Conservation (phyloP, 2,329 filamentous ascomycete species). For the Cytospora leucostoma region DNA sequence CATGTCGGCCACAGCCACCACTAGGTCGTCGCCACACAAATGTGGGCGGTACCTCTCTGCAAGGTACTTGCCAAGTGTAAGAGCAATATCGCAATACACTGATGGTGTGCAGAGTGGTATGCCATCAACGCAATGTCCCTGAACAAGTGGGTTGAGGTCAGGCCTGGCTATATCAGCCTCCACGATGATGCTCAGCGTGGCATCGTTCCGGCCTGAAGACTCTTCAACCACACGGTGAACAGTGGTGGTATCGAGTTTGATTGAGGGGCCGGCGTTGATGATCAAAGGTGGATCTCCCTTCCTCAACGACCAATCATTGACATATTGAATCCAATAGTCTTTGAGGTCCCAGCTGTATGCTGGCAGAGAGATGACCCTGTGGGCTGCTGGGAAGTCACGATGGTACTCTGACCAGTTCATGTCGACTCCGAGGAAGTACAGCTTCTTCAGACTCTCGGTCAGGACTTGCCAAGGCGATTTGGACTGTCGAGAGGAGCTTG, state of each 20-base stretch:
- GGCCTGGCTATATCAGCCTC: conserved; percentile 67
- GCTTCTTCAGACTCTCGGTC: not conserved
- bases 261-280: conserved; percentile 49
- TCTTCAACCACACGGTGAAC: conserved; percentile 14
- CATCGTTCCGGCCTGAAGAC: not conserved
- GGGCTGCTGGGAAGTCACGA: conserved; percentile 1
- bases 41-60: conserved; percentile 63
- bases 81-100: conserved; percentile 50
- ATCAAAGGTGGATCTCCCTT: conserved; percentile 14
- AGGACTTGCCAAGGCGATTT: conserved; percentile 52
- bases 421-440: not conserved
- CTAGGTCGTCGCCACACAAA: conserved; percentile 61
- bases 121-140: conserved; percentile 68
- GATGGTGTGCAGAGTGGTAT: conserved; percentile 65
- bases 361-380: conserved; percentile 11
- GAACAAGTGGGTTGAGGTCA: conserved; percentile 60
- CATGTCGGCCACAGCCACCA: conserved; percentile 72
- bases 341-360: conserved; percentile 21
- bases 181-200: conserved; percentile 49
- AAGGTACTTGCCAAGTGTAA: conserved; percentile 63
- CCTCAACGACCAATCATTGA: conserved; percentile 15
- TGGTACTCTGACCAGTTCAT: conserved; percentile 13
- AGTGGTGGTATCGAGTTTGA: conserved; percentile 29
- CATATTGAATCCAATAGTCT: conserved; percentile 22
- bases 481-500: conserved; percentile 49